Conservation (phyloP, 805 yeast genomes). For the Lipomyces oligophaga region DNA sequence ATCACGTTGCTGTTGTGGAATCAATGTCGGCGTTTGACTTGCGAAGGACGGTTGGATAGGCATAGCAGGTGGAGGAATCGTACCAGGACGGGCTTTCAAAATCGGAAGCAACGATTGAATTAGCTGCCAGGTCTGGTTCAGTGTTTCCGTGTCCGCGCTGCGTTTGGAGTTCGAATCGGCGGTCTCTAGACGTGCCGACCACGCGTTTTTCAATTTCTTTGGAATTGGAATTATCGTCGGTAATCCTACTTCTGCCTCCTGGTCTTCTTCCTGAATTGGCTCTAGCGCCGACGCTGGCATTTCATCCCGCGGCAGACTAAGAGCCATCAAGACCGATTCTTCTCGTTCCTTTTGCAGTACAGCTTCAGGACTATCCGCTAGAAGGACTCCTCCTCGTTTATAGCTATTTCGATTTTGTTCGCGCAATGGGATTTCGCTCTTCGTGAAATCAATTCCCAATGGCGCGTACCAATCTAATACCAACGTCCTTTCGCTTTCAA, state of each 20-base stretch:
- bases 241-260: background rate
- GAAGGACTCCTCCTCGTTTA: conserved; percentile 35
- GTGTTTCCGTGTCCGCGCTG: no score
- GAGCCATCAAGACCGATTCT: conserved; percentile 27
- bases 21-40: background rate
- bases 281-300: conserved; percentile 32
- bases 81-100: background rate
- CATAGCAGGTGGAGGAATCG: background rate
- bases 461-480: conserved; percentile 29
- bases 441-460: conserved; percentile 13
- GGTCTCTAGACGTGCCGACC: no score
- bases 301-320: conserved; percentile 22
- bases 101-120: background rate
- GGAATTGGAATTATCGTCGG: conserved; percentile 17
- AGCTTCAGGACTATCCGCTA: conserved; percentile 34
- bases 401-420: conserved; percentile 30
- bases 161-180: no score
- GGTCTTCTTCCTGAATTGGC: conserved; percentile 27
- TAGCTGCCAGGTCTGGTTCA: background rate
- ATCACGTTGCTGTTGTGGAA: background rate
- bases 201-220: conserved; percentile 1
- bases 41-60: no score
- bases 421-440: conserved; percentile 19
- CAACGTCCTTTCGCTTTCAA: conserved; percentile 14
- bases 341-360: conserved; percentile 32